These are phyloP conservation scores for Teratosphaeria pseudoeucalypti DNA, from an alignment of 2,329 filamentous ascomycete genomes.

Conservation along the genomic window DNA sequence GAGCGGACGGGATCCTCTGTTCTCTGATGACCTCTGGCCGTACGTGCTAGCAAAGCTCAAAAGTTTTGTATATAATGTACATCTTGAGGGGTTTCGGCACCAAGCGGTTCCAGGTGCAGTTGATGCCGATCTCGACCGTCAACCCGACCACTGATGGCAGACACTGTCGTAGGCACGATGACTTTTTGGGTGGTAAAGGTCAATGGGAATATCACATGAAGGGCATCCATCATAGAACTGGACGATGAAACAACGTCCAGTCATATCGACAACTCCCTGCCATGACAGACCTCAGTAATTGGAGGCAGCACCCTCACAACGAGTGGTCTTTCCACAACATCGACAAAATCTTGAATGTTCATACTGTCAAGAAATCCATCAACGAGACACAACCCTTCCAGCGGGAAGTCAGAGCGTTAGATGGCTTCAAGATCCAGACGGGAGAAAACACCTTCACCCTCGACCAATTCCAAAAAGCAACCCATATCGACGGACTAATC, in stretches of 20 bases:
- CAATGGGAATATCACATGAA: neutral
- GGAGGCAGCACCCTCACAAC: conserved; percentile 12
- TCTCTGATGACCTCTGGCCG: too few species aligned
- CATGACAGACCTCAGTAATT: conserved; percentile 10
- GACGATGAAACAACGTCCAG: neutral
- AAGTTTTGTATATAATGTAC: too few species aligned
- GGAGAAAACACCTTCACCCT: conserved; percentile 7
- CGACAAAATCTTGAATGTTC: conserved; percentile 11
- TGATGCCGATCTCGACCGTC: too few species aligned
- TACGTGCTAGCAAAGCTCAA: too few species aligned
- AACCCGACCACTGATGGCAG: too few species aligned
- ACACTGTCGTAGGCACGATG: too few species aligned
- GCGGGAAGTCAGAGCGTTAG: conserved; percentile 3
- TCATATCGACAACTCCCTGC: neutral
- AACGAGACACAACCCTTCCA: neutral
- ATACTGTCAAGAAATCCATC: conserved; percentile 5
- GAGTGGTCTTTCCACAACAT: conserved; percentile 14
- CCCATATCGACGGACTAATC: conserved; percentile 14
- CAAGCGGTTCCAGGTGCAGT: too few species aligned
- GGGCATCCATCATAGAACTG: neutral
- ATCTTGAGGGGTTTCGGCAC: too few species aligned
- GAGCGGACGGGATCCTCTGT: too few species aligned
- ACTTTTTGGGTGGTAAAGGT: too few species aligned
- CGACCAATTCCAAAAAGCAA: conserved; percentile 5
- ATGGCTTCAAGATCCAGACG: conserved; percentile 7